phyloP scores from a whole-genome alignment of 2,329 filamentous ascomycete genomes.

The Zymoseptoria tritici region DNA sequence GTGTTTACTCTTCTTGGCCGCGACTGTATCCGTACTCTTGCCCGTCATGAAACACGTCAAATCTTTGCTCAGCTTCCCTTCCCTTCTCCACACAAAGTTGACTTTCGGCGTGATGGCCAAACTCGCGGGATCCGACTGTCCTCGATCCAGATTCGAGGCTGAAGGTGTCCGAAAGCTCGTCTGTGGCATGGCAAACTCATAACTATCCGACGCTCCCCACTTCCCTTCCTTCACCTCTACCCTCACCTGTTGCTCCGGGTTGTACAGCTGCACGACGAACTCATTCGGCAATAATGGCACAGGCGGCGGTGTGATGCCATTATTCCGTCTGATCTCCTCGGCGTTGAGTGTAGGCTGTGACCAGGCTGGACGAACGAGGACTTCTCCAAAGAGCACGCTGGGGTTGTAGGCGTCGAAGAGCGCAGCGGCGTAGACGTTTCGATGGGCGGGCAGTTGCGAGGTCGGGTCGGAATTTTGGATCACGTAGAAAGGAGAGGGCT shows the following conservation, averaged over 20 bases:
- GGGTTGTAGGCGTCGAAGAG: conserved; percentile 75
- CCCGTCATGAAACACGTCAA: conserved; percentile 84
- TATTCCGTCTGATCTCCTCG: conserved; percentile 66
- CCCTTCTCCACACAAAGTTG: conserved; percentile 81
- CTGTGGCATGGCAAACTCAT: conserved; percentile 90
- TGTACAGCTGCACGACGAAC: conserved; percentile 85
- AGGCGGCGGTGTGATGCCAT: conserved; percentile 57
- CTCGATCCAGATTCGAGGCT: conserved; percentile 67
- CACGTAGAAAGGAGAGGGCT: conserved; percentile 72
- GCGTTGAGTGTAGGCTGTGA: conserved; percentile 72
- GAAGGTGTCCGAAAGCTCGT: conserved; percentile 77
- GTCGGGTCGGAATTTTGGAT: conserved; percentile 65
- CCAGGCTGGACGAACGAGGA: conserved; percentile 78
- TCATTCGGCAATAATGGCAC: conserved; percentile 67
- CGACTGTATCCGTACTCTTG: conserved; percentile 57
- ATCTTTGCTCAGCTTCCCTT: conserved; percentile 77
- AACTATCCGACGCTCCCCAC: conserved; percentile 73
- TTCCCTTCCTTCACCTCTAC: conserved; percentile 65
- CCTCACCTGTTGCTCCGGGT: conserved; percentile 75
- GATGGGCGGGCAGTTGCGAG: conserved; percentile 53
- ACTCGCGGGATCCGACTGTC: conserved; percentile 53
- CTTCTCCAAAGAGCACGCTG: conserved; percentile 79
- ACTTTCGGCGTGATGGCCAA: conserved; percentile 58
- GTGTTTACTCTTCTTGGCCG: conserved; percentile 63
- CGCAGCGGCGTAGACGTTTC: conserved; percentile 79